Evolutionary conservation across 2,329 filamentous ascomycete species (phyloP), one percentile per base, ranked within the genome.

Genomic region (Neopestalotiopsis clavispora): DNA sequence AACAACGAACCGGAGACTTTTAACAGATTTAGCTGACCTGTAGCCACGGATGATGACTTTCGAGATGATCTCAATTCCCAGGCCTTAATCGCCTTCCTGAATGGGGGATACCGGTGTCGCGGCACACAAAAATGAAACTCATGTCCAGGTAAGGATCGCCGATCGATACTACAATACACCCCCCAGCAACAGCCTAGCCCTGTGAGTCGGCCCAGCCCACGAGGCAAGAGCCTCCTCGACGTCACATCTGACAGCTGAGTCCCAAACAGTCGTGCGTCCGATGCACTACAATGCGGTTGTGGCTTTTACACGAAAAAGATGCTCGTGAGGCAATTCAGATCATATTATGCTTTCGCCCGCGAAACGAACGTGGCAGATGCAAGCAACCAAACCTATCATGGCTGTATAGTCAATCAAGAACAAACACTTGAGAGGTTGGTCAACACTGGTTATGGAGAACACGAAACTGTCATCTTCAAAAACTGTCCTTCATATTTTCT

Each of bases 221-320:
- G 59, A 34, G 32, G 59, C 30, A 62, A 62, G 59, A 62, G 59
- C 59, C 59, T 34, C 59, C 20, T 62, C 59, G 34, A 38, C 59
- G 59, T 40, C 59, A 20, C 59, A 40, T 62, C 57, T 34, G 57
- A 30, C 57, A 59, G 3, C 57, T 7, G 57, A 17, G 45, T n/a
- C 45, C 45, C 45, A 52, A 52, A 52, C 7, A 52, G 45, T 52
- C 45, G 20, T 52, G 20, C 45, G 17, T 52, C 45, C 45, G 45
- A 52, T 20, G 45, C 45, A 49, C 42, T 28, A 28, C 23, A 28
- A n/a, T 49, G 42, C 42, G 42, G 42, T n/a, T n/a, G 42, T 14
- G 42, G 42, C 42, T 49, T 49, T 13, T 49, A 49, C 23, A 38
- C 34, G 34, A 10, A 52, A 52, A 20, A 52, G n/a, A 5, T n/a